Conservation (phyloP, 2,329 filamentous ascomycete genomes). For the Phialocephala subalpina region DNA sequence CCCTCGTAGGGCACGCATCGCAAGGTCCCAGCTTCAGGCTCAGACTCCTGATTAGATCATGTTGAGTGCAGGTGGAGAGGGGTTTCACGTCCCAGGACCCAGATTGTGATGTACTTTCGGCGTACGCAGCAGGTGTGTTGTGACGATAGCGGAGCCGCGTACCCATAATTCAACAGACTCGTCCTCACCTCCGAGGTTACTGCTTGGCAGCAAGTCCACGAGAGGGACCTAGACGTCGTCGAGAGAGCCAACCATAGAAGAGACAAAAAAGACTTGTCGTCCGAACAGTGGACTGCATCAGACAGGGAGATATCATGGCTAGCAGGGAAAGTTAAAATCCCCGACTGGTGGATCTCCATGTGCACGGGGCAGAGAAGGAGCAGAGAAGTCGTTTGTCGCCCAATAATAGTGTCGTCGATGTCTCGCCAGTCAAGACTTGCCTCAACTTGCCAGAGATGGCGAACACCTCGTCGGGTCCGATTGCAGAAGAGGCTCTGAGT, state of each 20-base stretch:
- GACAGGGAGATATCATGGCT: neutral
- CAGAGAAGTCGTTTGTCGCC: neutral
- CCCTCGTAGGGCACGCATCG: neutral
- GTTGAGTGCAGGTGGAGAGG: slow-evolving; percentile 13
- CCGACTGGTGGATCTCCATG: slow-evolving; percentile 8
- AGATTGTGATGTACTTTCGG: slow-evolving; percentile 10
- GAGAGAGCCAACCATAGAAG: neutral
- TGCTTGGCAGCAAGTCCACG: neutral
- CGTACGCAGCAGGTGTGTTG: slow-evolving; percentile 13
- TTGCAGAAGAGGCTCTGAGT: neutral
- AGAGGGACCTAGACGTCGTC: neutral
- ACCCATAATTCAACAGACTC: slow-evolving; percentile 19
- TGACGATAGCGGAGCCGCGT: slow-evolving; percentile 27
- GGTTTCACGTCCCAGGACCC: slow-evolving; percentile 18
- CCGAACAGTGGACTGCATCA: slow-evolving; percentile 14
- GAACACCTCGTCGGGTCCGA: neutral
- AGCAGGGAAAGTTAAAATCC: slow-evolving; percentile 7
- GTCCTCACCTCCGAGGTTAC: slow-evolving; percentile 3
- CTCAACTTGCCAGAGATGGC: neutral
- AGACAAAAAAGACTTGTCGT: slow-evolving; percentile 16
- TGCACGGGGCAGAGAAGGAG: slow-evolving; percentile 7
- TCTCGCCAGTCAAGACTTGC: neutral
- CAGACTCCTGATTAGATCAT: slow-evolving; percentile 6
- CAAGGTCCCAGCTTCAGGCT: neutral
- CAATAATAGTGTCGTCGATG: slow-evolving; percentile 4